Base-by-base conservation (phyloP, 2,329 filamentous ascomycete species). In the Chaetomiaceae sp. region DNA sequence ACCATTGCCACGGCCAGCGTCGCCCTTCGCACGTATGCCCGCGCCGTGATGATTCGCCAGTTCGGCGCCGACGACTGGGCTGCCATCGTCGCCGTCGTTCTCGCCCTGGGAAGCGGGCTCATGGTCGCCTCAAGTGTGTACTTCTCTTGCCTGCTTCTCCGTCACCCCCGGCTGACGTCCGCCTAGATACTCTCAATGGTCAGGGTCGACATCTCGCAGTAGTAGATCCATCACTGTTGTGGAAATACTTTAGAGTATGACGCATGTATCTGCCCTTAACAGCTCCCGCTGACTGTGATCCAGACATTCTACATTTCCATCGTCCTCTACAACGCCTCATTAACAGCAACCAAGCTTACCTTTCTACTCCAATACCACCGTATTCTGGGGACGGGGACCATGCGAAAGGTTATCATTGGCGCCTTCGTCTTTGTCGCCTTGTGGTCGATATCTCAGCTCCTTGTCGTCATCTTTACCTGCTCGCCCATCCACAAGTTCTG, bases 361-460 rank as follows among this genome's bases (percentile, higher is more conserved):
- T 72, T 73, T 55, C 60, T 73, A 37, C 56, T 65, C 2, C 69
- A 72, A 45, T 73, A 71, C 49, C 67, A 70, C 48, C 69, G 70
- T 16, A 66, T 71, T n/a, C 61, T 72, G 20, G 59, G 64, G 9
- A 58, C 66, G 18, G 58, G 53, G 10, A 64, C 62, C 53, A 67
- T 70, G 62, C 61, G 64, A 32, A 65, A 50, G 8, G 59, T 66
- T 18, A 63, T 68, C 25, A 53, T 65, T n/a, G 48, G 55, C 1
- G 63, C 66, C 16, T 64, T 69, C 44, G 53, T 65, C 11, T 52
- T 71, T 36, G 63, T 70, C 40, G 65, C 64, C 38, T 48, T 62
- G 33, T 71, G 69, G 69, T 65, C 68, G 25, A 48, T 69, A 1
- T 69, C 69, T 1, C 68, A 72, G 51, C 59, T 73, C 9, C 58